Base-by-base conservation (phyloP, 257 asterid species). In the Echites panduratus region DNA sequence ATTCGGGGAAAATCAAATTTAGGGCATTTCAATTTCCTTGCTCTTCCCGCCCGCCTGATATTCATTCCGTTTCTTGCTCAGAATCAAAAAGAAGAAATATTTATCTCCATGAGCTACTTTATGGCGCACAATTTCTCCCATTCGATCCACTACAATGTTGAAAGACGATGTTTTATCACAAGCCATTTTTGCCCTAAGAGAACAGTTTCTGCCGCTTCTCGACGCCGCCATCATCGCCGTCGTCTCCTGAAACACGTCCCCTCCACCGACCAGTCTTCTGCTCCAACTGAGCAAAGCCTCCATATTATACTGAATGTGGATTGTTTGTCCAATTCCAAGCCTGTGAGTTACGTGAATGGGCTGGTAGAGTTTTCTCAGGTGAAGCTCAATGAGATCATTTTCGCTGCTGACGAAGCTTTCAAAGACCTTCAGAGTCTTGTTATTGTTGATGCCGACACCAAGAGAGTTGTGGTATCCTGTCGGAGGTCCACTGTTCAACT, bases 171-270 rank as follows among this genome's bases (percentile, higher is more conserved):
- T 69, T 79, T 77, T 59, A 66, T 70, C 72, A 74, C 76, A 13
- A 4, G 74, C 76, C 70, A 76, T 45, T 47, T 14, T 43, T 63
- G 11, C 68, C 68, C 26, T 26, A 63, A 38, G 45, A 49, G 14
- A 73, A 68, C 32, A 66, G 74, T 75, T 66, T 41, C 83, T 77
- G 80, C 81, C 85, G 82, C 71, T 56, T 47, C 71, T 61, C 84
- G 84, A 76, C 84, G 86, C 22, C 96, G 95, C 84, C 96, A 83
- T 82, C 89, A 77, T 74, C 96, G 96, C 70, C 96, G 93, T 19
- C 85, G 87, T 73, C 96, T 85, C 67, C 92, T 84, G 77, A 88
- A 75, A 74, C 40, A 72, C 66, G 45, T 56, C 8, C 35, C 47
- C 0, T 57, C 75, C 44, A 57, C 74, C 66, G 2, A 16, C 64